These are phyloP conservation scores for Xerocomus amazonicus DNA, from an alignment of 1,284 basidiomycete genomes.

Conservation along the genomic window DNA sequence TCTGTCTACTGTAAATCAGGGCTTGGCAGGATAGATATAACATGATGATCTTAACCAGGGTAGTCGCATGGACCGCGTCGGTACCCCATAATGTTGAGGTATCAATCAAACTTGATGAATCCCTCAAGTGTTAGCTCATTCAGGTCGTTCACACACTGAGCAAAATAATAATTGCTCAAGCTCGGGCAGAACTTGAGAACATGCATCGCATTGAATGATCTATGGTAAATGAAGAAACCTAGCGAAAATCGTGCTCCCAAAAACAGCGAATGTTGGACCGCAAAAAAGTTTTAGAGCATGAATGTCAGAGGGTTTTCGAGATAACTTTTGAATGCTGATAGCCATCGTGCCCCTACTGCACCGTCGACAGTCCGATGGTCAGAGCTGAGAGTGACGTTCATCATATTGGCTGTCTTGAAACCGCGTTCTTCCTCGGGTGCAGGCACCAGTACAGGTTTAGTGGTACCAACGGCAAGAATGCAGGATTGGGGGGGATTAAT, in stretches of 20 bases:
- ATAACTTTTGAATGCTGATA: constrained; percentile 95
- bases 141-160: no score
- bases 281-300: constrained; percentile 63
- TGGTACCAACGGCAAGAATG: constrained; percentile 93
- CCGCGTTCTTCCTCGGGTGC: constrained; percentile 88
- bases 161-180: not conserved
- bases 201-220: constrained; percentile 17
- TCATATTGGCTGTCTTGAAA: constrained; percentile 87
- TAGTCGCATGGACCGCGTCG: constrained; percentile 28
- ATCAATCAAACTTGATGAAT: no score
- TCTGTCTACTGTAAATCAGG: constrained; percentile 42
- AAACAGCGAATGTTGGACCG: not conserved
- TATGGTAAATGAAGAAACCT: constrained; percentile 20
- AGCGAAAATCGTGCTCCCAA: constrained; percentile 5
- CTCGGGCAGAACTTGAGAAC: constrained; percentile 4
- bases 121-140: no score
- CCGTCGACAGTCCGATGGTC: constrained; percentile 97
- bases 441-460: constrained; percentile 84
- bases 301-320: constrained; percentile 95
- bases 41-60: constrained; percentile 32
- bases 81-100: constrained; percentile 10
- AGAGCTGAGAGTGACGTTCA: constrained; percentile 95
- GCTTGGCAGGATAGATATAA: constrained; percentile 4
- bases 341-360: constrained; percentile 86
- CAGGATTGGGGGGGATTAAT: constrained; percentile 99